Evolutionary conservation across 805 yeast species (phyloP).

Genomic region (Millerozyma miso): DNA sequence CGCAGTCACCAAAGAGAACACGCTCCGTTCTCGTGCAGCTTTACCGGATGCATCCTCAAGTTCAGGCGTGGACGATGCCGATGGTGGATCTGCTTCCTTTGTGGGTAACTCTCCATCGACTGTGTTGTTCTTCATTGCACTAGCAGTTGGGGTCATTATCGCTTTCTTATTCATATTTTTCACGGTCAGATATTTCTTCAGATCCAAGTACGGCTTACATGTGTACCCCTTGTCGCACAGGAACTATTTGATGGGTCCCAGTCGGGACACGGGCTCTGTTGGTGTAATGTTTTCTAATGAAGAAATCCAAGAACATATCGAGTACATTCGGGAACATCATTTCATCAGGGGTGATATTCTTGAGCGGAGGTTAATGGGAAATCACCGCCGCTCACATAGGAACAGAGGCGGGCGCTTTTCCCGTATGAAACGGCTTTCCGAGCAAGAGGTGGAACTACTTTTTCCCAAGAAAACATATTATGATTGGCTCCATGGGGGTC

Average conservation of each 20-base stretch:
- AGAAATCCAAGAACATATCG: constrained; percentile 33
- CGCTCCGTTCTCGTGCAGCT: too few relatives aligned
- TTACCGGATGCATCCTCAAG: too few relatives aligned
- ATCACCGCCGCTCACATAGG: constrained; percentile 35
- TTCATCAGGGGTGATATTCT: constrained; percentile 27
- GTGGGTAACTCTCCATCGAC: constrained; percentile 56
- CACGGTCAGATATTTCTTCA: constrained; percentile 55
- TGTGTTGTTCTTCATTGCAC: constrained; percentile 58
- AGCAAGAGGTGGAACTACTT: constrained; percentile 53
- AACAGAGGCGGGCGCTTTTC: constrained; percentile 38
- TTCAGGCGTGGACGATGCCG: too few relatives aligned
- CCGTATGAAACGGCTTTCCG: constrained; percentile 49
- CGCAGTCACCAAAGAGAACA: too few relatives aligned
- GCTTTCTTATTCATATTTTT: constrained; percentile 56
- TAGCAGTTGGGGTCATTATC: constrained; percentile 57
- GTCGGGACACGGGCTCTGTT: neutral
- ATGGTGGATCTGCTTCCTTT: constrained; percentile 23
- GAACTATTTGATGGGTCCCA: constrained; percentile 5
- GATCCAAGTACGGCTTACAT: constrained; percentile 54
- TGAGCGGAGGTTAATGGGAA: constrained; percentile 21
- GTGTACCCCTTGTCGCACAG: constrained; percentile 33
- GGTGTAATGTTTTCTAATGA: constrained; percentile 7
- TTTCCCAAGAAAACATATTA: constrained; percentile 56
- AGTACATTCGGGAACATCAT: constrained; percentile 30
- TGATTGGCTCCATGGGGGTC: constrained; percentile 61